phyloP scores from a whole-genome alignment of 352 stramenopile species.

The Pythium vanterpoolii region DNA sequence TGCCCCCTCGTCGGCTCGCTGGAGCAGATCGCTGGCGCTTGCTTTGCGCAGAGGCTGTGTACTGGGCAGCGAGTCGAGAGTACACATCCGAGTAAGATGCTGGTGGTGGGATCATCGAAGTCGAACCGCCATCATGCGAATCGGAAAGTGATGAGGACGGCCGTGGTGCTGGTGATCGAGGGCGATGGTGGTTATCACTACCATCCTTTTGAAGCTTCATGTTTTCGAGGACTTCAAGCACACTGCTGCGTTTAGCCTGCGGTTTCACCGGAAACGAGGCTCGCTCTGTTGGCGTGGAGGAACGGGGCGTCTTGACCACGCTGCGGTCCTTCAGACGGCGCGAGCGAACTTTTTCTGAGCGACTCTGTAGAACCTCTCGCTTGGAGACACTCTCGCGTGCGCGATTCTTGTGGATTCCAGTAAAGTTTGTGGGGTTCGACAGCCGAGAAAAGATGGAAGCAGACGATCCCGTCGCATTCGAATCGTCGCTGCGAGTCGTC shows the following conservation, averaged over 20 bases:
- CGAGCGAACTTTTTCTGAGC: constrained; percentile 67
- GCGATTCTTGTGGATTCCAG: constrained; percentile 86
- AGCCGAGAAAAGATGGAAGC: constrained; percentile 83
- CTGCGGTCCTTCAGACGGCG: constrained; percentile 68
- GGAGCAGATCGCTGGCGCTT: constrained; percentile 56
- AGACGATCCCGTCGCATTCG: constrained; percentile 32
- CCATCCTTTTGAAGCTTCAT: constrained; percentile 79
- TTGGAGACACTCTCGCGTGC: constrained; percentile 77
- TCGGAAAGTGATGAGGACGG: constrained; percentile 28
- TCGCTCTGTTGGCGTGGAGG: constrained; percentile 54
- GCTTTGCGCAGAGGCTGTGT: constrained; percentile 79
- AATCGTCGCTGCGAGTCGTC: constrained; percentile 64
- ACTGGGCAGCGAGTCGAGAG: constrained; percentile 73
- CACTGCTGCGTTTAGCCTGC: constrained; percentile 52
- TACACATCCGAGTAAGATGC: constrained; percentile 71
- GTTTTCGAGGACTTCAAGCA: constrained; percentile 79
- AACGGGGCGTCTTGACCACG: constrained; percentile 44
- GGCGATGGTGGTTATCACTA: constrained; percentile 43
- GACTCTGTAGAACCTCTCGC: constrained; percentile 73
- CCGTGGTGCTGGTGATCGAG: constrained; percentile 28
- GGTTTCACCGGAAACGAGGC: constrained; percentile 48
- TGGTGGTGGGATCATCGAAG: constrained; percentile 40
- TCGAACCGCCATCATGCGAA: constrained; percentile 18
- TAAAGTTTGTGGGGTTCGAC: constrained; percentile 86
- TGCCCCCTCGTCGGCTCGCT: constrained; percentile 29